Percentiles rank a stretch among this genome's conserved stretches.
These are phyloP conservation scores for Monilinia fructigena DNA, from an alignment of 2,329 filamentous ascomycete genomes.

Conservation along the genomic window DNA sequence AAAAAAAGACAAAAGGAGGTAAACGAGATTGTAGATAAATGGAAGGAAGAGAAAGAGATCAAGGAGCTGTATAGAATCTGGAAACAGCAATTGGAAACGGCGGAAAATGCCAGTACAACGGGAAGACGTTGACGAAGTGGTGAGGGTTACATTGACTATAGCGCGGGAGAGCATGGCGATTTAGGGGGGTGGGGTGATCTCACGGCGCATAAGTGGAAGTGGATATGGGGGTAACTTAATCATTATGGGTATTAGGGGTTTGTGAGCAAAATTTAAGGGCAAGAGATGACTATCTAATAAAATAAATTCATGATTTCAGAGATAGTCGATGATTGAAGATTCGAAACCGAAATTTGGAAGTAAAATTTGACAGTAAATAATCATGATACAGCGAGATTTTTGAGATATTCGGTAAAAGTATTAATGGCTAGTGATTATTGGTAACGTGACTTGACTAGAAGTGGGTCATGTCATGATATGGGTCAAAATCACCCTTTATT, in stretches of 20 bases:
- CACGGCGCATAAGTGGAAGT: background rate
- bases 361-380: background rate
- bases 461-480: no score
- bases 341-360: background rate
- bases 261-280: background rate
- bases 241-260: background rate
- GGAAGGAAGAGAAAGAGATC: conserved; percentile 60
- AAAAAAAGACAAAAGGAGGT: conserved; percentile 60
- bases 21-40: conserved; percentile 61
- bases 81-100: conserved; percentile 57
- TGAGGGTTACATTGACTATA: background rate
- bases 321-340: background rate
- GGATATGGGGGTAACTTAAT: background rate
- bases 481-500: no score
- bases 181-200: background rate
- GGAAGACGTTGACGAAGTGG: conserved; percentile 6
- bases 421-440: background rate
- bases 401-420: background rate
- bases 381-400: background rate
- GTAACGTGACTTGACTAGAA: no score
- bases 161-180: background rate
- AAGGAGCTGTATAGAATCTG: conserved; percentile 64
- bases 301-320: background rate
- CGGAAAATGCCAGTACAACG: conserved; percentile 37
- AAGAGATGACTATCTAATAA: background rate